Conservation (phyloP, 208 protist species). For the Leishmania tarentolae region DNA sequence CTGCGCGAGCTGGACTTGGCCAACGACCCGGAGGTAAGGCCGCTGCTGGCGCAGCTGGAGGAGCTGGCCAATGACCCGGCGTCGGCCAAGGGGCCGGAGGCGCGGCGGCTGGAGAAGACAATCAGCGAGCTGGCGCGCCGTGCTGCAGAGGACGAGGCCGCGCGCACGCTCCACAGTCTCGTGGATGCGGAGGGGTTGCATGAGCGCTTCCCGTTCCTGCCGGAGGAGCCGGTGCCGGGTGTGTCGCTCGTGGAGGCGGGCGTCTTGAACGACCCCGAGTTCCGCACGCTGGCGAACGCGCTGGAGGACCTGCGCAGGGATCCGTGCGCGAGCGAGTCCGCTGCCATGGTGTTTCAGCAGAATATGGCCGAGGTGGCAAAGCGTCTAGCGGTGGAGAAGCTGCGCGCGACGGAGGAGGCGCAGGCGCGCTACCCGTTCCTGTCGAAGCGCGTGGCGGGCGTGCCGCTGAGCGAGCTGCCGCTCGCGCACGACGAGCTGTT, state of each 20-base stretch:
- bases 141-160: conserved; percentile 44
- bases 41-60: conserved; percentile 36
- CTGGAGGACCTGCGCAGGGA: conserved; percentile 35
- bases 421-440: conserved; percentile 59
- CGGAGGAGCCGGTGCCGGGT: conserved; percentile 44
- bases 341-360: neutral
- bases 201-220: conserved; percentile 44
- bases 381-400: conserved; percentile 22
- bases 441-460: conserved; percentile 37
- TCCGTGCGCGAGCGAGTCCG: neutral
- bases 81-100: conserved; percentile 25
- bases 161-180: conserved; percentile 19
- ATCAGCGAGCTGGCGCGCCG: conserved; percentile 39
- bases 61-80: conserved; percentile 37
- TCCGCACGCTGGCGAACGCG: conserved; percentile 42
- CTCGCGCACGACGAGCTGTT: conserved; percentile 38
- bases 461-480: conserved; percentile 39
- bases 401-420: conserved; percentile 35
- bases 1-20: conserved; percentile 40
- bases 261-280: conserved; percentile 45
- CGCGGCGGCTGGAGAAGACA: conserved; percentile 46
- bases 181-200: conserved; percentile 38
- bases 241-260: conserved; percentile 40
- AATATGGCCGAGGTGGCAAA: neutral
- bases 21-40: conserved; percentile 29